Evolutionary conservation across 148 eudicot species (phyloP).

Genomic region (Heliamphora exappendiculata): DNA sequence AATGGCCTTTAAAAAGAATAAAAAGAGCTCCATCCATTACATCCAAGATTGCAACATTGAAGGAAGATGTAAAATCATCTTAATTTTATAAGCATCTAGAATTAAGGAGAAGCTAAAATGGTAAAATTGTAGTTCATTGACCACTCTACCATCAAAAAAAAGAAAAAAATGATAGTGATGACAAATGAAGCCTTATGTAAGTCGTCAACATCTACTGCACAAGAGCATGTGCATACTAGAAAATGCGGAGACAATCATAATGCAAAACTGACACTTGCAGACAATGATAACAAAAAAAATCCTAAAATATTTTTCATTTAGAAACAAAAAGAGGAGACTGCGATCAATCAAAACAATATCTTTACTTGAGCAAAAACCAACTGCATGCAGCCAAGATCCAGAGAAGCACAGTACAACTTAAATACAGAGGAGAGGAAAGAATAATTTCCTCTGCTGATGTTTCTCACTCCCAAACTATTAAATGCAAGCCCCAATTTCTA

Average conservation of each 20-base stretch:
- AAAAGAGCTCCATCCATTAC: neutral
- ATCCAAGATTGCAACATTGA: neutral
- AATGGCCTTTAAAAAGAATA: neutral
- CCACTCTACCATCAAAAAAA: neutral
- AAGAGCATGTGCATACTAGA: neutral
- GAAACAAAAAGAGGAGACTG: neutral
- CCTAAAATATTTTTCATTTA: neutral
- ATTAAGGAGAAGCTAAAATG: too few relatives aligned
- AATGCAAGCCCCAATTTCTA: slow-evolving; percentile 27
- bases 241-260: neutral
- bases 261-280: neutral
- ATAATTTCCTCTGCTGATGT: slow-evolving; percentile 23
- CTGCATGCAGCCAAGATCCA: neutral
- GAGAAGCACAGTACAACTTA: neutral
- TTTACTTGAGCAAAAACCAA: neutral
- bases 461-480: slow-evolving; percentile 23
- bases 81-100: too few relatives aligned
- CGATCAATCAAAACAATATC: neutral
- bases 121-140: too few relatives aligned
- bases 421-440: slow-evolving; percentile 15
- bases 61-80: neutral
- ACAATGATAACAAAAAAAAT: neutral
- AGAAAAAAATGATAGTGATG: too few relatives aligned
- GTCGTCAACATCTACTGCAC: neutral
- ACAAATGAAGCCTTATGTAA: too few relatives aligned